Percentiles rank a stretch among this genome's conserved stretches.
phyloP scores from a whole-genome alignment of 2,329 filamentous ascomycete species.

The Anthostomella pinea region DNA sequence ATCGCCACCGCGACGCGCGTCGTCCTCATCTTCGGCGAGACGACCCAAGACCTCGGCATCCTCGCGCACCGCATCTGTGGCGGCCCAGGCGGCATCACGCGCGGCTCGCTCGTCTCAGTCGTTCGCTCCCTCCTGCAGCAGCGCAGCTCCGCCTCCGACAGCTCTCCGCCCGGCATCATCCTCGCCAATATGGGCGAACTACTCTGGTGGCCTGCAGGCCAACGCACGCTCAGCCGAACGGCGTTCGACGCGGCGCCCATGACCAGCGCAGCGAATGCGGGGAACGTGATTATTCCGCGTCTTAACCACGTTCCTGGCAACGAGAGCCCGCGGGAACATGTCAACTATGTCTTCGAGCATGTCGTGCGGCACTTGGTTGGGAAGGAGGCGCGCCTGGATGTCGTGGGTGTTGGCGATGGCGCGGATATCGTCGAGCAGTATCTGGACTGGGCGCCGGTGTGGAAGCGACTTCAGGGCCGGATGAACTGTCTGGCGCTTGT shows the following conservation, averaged over 20 bases:
- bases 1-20: constrained; percentile 59
- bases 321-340: constrained; percentile 55
- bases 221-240: constrained; percentile 55
- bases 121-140: constrained; percentile 45
- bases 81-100: constrained; percentile 61
- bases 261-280: constrained; percentile 58
- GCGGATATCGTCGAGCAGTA: constrained; percentile 57
- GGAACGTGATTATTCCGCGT: constrained; percentile 47
- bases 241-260: constrained; percentile 60
- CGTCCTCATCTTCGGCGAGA: constrained; percentile 72
- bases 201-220: constrained; percentile 67
- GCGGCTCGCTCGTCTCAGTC: constrained; percentile 68
- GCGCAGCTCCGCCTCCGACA: constrained; percentile 31
- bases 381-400: constrained; percentile 56
- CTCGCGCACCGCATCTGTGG: constrained; percentile 68
- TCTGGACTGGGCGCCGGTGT: constrained; percentile 54
- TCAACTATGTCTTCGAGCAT: constrained; percentile 63
- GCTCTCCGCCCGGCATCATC: constrained; percentile 57
- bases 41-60: constrained; percentile 68
- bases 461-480: constrained; percentile 40
- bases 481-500: constrained; percentile 50
- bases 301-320: constrained; percentile 65
- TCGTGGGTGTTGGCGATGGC: constrained; percentile 70
- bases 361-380: constrained; percentile 52
- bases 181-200: constrained; percentile 77